Evolutionary conservation across 2,329 filamentous ascomycete species (phyloP).

Genomic region (Botrytis galanthina): DNA sequence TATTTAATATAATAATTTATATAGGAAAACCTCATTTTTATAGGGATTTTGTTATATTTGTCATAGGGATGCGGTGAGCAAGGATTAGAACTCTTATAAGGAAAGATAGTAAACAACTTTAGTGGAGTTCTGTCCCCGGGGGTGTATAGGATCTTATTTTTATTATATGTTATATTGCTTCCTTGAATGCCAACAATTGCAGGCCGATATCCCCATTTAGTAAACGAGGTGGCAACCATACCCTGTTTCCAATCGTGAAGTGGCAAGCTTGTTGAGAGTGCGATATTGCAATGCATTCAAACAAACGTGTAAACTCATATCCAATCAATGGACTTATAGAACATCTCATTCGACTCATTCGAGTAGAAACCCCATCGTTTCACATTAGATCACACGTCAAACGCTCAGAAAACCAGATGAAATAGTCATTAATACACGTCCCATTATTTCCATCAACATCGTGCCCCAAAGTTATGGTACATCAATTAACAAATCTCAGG

Average conservation of each 20-base stretch:
- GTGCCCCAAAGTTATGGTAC: constrained; percentile 1
- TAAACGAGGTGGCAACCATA: neutral
- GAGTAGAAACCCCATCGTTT: neutral
- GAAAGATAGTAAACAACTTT: fast-evolving
- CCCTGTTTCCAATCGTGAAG: neutral
- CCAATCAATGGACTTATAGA: neutral
- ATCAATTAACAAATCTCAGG: neutral
- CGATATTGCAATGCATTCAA: neutral
- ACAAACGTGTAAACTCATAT: neutral
- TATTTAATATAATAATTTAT: too few relatives aligned
- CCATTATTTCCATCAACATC: constrained; percentile 13
- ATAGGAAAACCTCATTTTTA: too few relatives aligned
- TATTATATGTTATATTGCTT: neutral
- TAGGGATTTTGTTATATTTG: too few relatives aligned
- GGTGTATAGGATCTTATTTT: neutral
- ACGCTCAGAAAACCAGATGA: neutral
- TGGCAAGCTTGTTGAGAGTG: neutral
- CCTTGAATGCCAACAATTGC: neutral
- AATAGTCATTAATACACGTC: constrained; percentile 3
- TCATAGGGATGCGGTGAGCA: too few relatives aligned
- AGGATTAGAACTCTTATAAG: too few relatives aligned
- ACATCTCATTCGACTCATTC: neutral
- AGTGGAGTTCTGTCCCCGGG: neutral
- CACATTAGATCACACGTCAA: neutral
- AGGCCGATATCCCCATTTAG: neutral